Evolutionary conservation across 2,329 filamentous ascomycete genomes (phyloP), one percentile per base, ranked within the genome.

Genomic region (Lachnellula occidentalis): DNA sequence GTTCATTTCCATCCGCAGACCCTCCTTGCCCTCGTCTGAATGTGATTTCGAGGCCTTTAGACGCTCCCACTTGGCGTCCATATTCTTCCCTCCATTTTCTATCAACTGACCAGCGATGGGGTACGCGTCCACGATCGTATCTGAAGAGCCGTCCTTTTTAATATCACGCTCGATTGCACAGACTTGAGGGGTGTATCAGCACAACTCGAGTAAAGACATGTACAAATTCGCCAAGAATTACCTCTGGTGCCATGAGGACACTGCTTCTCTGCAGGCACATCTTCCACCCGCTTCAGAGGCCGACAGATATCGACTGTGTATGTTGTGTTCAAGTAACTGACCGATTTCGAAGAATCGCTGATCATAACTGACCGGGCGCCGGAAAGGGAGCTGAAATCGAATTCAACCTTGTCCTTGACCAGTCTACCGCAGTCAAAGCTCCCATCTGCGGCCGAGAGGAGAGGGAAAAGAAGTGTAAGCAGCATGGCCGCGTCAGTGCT

Each of bases 251-350:
- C 85, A 46, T 79, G 78, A 0, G 83, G 85, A 67, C 90, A 95
- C 64, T 85, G 74, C 37, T 84, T 75, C 5, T 76, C 71, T 61
- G 79, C 77, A 17, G 74, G 72, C 1, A 76, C 73, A 22, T 79
- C 17, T 5, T n/a, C 80, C 43, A 77, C 79, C 67, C 81, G 80
- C 69, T 81, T 80, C 60, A 96, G 73, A 6, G 81, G 76, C 50
- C 76, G 72, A 73, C 90, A 95, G 48, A 95, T 77, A 65, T 95
- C 87, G 54, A 95, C 68, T 1, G 88, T 92, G 70, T 90, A 95
- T 43, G 89, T 92, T 24, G 84, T 90, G 70, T 94, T 94, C 57
- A 76, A 77, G 27, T 81, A 74, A 15, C 76, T 75, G 15, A 78
- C 77, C 7, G 66, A 66, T 5, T 69, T 65, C 14, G 74, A 68